Evolutionary conservation across 345 rosid species (phyloP).

Genomic region (Isatis tinctoria): DNA sequence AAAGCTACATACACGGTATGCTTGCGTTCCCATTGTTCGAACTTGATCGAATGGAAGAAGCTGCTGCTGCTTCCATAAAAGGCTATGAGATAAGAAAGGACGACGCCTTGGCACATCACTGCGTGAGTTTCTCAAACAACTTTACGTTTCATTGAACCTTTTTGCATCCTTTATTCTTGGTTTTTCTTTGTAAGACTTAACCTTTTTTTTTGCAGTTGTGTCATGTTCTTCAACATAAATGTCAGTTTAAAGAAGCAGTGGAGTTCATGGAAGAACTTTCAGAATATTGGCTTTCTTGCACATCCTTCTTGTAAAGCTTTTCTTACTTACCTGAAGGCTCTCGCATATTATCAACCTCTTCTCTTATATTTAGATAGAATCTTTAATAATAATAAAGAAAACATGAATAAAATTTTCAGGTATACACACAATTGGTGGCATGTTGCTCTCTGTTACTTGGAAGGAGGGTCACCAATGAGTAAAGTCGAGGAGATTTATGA

Average conservation of each 20-base stretch:
- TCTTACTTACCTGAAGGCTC: background rate
- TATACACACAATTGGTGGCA: slow-evolving; percentile 99
- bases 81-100: slow-evolving; percentile 65
- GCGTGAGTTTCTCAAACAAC: slow-evolving; percentile 47
- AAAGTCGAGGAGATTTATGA: slow-evolving; percentile 69
- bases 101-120: slow-evolving; percentile 86
- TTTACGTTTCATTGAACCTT: background rate
- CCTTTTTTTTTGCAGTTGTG: slow-evolving; percentile 53
- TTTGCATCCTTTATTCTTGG: background rate
- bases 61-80: slow-evolving; percentile 71
- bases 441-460: slow-evolving; percentile 87
- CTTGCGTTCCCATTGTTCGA: slow-evolving; percentile 86
- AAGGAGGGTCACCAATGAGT: slow-evolving; percentile 64
- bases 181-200: background rate
- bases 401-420: slow-evolving; percentile 34
- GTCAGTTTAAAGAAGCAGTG: slow-evolving; percentile 80
- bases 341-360: background rate
- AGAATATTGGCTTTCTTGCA: slow-evolving; percentile 58
- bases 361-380: background rate
- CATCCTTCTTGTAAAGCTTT: slow-evolving; percentile 51
- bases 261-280: slow-evolving; percentile 75
- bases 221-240: slow-evolving; percentile 80
- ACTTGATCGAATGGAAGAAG: slow-evolving; percentile 75
- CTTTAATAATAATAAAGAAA: too few species aligned
- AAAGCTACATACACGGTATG: slow-evolving; percentile 68